phyloP scores from a whole-genome alignment of 805 yeast genomes.

The Candida chauliodis region DNA sequence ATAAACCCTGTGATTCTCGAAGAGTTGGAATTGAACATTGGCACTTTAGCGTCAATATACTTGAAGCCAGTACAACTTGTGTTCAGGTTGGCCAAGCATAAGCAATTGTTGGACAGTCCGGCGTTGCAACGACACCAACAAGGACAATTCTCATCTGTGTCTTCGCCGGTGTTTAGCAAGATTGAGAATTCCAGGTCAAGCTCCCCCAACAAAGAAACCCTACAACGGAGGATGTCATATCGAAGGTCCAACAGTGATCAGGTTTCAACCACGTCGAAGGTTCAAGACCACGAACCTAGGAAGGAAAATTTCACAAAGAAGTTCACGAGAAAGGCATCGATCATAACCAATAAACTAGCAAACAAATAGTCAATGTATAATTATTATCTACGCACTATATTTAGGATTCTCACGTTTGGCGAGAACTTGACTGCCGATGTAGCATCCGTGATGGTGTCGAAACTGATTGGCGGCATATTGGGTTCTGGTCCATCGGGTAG shows the following conservation, averaged over 20 bases:
- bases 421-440: slow-evolving; percentile 58
- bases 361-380: not conserved
- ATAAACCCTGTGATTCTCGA: slow-evolving; percentile 69
- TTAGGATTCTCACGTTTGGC: slow-evolving; percentile 41
- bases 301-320: slow-evolving; percentile 28
- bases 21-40: slow-evolving; percentile 78
- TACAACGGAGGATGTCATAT: slow-evolving; percentile 9
- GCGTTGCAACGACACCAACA: slow-evolving; percentile 25
- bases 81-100: slow-evolving; percentile 61
- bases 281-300: slow-evolving; percentile 15
- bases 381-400: slow-evolving; percentile 4
- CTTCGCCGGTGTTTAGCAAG: not conserved
- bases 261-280: slow-evolving; percentile 2
- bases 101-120: slow-evolving; percentile 45
- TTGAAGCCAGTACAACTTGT: slow-evolving; percentile 80
- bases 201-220: slow-evolving; percentile 5
- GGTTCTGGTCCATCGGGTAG: slow-evolving; percentile 72
- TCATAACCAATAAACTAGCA: slow-evolving; percentile 12
- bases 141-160: not conserved
- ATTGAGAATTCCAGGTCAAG: slow-evolving; percentile 5
- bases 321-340: slow-evolving; percentile 34
- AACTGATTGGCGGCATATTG: slow-evolving; percentile 62
- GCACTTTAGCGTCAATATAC: slow-evolving; percentile 79
- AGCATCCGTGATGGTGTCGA: slow-evolving; percentile 66
- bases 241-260: slow-evolving; percentile 10